phyloP scores from a whole-genome alignment of 495 filamentous ascomycete genomes.

The Darksidea phi region DNA sequence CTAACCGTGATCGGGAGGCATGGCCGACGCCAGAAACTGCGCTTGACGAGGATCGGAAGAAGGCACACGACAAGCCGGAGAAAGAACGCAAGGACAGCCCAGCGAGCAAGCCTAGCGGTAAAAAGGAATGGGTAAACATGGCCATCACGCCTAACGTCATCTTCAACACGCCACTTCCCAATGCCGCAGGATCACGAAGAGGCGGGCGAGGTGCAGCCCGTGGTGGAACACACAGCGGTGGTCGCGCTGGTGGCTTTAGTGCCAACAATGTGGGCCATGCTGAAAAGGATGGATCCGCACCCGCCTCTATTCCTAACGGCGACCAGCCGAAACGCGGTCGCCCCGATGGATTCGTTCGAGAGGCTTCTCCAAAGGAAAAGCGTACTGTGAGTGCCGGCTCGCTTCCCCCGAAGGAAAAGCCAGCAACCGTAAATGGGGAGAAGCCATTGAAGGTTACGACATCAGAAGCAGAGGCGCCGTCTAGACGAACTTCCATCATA shows the following conservation, averaged over 20 bases:
- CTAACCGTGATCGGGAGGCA: constrained; percentile 68
- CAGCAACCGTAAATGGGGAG: constrained; percentile 19
- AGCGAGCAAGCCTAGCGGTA: constrained; percentile 37
- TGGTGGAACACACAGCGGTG: constrained; percentile 60
- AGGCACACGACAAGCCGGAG: constrained; percentile 65
- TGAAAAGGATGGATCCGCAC: constrained; percentile 28
- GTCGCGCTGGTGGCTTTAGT: constrained; percentile 51
- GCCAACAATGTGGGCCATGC: constrained; percentile 29
- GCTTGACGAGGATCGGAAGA: constrained; percentile 70
- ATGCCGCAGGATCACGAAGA: constrained; percentile 27
- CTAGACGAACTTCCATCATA: constrained; percentile 14
- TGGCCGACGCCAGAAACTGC: constrained; percentile 92
- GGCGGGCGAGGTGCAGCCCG: constrained; percentile 45
- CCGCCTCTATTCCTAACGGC: constrained; percentile 14
- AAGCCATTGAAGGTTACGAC: constrained; percentile 47
- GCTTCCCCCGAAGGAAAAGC: constrained; percentile 26
- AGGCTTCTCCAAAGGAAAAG: constrained; percentile 39
- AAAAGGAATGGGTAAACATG: constrained; percentile 51
- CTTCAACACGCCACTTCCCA: constrained; percentile 77
- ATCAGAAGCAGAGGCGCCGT: constrained; percentile 15
- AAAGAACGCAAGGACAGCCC: constrained; percentile 53
- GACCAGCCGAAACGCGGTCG: constrained; percentile 40
- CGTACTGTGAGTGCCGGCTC: constrained; percentile 50
- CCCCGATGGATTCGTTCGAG: constrained; percentile 39
- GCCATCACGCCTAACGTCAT: constrained; percentile 72